Evolutionary conservation across 202 grass and related monocot genomes (phyloP), one percentile per base, ranked within the genome.

Genomic region (Panicum hallii): DNA sequence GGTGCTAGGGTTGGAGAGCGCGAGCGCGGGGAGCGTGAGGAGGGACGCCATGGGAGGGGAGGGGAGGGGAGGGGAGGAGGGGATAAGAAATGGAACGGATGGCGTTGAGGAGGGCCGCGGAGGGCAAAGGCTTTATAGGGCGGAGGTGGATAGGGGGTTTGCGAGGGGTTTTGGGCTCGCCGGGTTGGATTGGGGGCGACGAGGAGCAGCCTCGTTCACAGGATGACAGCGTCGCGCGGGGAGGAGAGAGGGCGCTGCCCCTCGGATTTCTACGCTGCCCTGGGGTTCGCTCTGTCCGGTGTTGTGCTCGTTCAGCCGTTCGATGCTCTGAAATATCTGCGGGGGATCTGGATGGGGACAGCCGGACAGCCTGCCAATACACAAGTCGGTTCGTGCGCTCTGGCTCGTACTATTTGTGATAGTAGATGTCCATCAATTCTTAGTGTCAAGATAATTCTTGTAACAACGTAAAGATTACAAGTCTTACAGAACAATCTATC

Each of bases 31-130:
- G 48, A 94, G 86, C 17, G 84, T 88, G 74, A 97, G 81, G 79
- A 95, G 86, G 79, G 97, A 90, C 47, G 93, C 90, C 91, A 95
- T 92, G 7, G 23, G 41, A 46, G 64, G 42, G 14, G 14, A 0
- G 16, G 28, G 38, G 23, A 13, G 16, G n/a, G n/a, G n/a, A n/a
- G n/a, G n/a, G n/a, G 26, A 26, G 23, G 79, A 87, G 55, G 89
- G 47, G 85, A 87, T 83, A 93, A 90, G 94, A 92, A 87, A 87
- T 76, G 88, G 78, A 92, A 95, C 79, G 93, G 87, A 90, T 88
- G 93, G 93, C 86, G 66, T 43, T 74, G 67, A 49, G 52, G 17
- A 41, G 28, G n/a, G 72, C 36, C 4, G 0, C 38, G 41, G 4
- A 17, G 20, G 73, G 4, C 10, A n/a, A n/a, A 42, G 11, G 80